phyloP scores from a whole-genome alignment of 2,329 filamentous ascomycete genomes.

The Ploettnerulaceae sp. region DNA sequence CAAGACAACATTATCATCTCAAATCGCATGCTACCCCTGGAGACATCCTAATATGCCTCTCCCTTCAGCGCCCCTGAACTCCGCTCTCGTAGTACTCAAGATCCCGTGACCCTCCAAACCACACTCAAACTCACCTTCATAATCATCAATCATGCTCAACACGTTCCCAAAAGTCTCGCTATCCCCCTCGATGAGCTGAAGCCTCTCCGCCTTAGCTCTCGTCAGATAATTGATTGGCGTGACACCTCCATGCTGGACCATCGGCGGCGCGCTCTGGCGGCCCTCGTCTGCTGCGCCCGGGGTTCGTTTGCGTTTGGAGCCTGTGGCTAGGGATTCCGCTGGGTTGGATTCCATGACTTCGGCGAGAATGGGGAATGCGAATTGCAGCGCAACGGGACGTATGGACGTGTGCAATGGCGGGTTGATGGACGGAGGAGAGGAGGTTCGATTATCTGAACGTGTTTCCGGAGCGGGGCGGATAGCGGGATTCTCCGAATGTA shows the following conservation, averaged over 20 bases:
- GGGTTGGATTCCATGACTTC: no score
- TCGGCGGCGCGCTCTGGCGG: conserved; percentile 35
- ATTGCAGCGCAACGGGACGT: no score
- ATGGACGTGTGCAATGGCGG: no score
- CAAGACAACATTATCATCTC: no score
- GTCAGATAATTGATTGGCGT: conserved; percentile 51
- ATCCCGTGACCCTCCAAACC: not conserved
- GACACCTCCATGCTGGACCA: conserved; percentile 30
- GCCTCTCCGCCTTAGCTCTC: conserved; percentile 40
- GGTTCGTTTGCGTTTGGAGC: conserved; percentile 26
- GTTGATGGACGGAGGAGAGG: no score
- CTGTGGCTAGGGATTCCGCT: not conserved
- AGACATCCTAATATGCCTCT: no score
- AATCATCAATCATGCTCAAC: conserved; percentile 67
- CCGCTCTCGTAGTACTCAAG: not conserved
- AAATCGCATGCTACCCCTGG: no score
- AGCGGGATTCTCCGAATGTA: no score
- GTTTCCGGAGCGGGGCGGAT: no score
- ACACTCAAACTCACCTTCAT: conserved; percentile 52
- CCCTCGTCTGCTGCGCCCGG: conserved; percentile 18
- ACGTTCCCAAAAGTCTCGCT: conserved; percentile 68
- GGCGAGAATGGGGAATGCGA: no score
- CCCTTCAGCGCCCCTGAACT: not conserved
- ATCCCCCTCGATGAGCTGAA: conserved; percentile 50
- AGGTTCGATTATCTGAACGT: no score